Evolutionary conservation across 164 flowering plant genomes (phyloP).

Genomic region (Magnolia changhungtana): DNA sequence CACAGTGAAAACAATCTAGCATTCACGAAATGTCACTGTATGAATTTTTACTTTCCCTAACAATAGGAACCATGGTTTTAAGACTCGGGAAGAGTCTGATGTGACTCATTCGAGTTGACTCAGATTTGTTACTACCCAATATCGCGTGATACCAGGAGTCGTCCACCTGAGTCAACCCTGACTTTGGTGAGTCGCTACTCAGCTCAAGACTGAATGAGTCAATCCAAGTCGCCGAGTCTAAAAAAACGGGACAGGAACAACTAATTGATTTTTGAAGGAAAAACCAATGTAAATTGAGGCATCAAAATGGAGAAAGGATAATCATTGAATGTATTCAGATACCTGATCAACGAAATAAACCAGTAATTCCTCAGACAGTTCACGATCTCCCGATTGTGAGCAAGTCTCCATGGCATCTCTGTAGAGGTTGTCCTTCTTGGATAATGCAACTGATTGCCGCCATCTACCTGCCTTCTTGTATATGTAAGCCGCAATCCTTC

Average conservation of each 20-base stretch:
- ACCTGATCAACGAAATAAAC: constrained; percentile 97
- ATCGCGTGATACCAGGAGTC: too few species aligned
- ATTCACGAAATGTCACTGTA: neutral
- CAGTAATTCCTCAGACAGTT: constrained; percentile 91
- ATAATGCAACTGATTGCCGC: constrained; percentile 92
- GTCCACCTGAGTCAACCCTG: too few species aligned
- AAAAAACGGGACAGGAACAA: neutral
- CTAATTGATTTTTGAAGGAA: neutral
- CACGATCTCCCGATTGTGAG: constrained; percentile 96
- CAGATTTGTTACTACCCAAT: too few species aligned
- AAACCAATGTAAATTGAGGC: neutral
- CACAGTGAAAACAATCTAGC: neutral
- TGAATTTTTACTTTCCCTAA: neutral
- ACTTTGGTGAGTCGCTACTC: too few species aligned
- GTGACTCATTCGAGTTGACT: too few species aligned
- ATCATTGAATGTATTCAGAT: neutral
- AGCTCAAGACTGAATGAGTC: too few species aligned
- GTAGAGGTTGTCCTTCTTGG: constrained; percentile 91
- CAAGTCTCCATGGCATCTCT: constrained; percentile 97
- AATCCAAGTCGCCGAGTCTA: too few species aligned
- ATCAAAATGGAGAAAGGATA: neutral
- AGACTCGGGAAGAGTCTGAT: too few species aligned
- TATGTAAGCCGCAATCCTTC: constrained; percentile 93
- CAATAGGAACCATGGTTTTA: too few species aligned
- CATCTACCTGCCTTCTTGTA: constrained; percentile 96